A percentile compares a stretch with the other conserved stretches of the same genome.
Conservation (phyloP, 208 protist species). For the Blastocrithidia nonstop region DNA sequence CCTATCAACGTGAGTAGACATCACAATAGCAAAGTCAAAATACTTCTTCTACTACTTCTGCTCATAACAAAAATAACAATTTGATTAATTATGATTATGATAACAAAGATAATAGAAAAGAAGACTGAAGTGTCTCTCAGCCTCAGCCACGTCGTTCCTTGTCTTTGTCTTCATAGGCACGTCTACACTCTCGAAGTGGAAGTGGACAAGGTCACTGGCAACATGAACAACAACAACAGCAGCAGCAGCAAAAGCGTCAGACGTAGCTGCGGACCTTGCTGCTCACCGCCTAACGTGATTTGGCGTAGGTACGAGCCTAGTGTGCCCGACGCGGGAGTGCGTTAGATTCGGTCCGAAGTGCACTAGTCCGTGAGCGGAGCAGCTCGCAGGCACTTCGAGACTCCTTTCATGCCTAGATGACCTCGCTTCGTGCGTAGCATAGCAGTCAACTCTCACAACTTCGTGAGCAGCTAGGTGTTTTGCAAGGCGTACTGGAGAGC, state of each 20-base stretch:
- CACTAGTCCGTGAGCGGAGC: conserved; percentile 41
- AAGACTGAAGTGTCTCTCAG: too few relatives aligned
- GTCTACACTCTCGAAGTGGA: not conserved
- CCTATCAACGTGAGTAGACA: too few relatives aligned
- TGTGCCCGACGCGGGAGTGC: conserved; percentile 18
- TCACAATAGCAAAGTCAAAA: too few relatives aligned
- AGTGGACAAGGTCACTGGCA: not conserved
- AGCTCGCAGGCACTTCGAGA: conserved; percentile 17
- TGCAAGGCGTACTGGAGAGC: conserved; percentile 55
- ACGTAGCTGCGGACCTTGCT: conserved; percentile 57
- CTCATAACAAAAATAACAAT: too few relatives aligned
- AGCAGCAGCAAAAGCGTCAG: conserved; percentile 8
- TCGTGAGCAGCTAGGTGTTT: conserved; percentile 56
- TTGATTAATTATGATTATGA: too few relatives aligned
- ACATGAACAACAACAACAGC: conserved; percentile 2
- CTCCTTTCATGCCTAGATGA: conserved; percentile 20
- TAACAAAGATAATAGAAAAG: too few relatives aligned
- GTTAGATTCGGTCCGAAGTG: conserved; percentile 30
- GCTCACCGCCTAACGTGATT: conserved; percentile 45
- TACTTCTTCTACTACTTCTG: too few relatives aligned
- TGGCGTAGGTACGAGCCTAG: conserved; percentile 55
- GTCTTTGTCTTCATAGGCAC: too few relatives aligned
- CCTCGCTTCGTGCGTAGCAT: conserved; percentile 34
- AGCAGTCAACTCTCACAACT: conserved; percentile 51
- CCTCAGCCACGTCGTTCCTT: too few relatives aligned